Percentiles rank a stretch among this genome's conserved stretches.
These are phyloP conservation scores for Cydonia oblonga DNA, from an alignment of 331 rosid species.

Conservation along the genomic window DNA sequence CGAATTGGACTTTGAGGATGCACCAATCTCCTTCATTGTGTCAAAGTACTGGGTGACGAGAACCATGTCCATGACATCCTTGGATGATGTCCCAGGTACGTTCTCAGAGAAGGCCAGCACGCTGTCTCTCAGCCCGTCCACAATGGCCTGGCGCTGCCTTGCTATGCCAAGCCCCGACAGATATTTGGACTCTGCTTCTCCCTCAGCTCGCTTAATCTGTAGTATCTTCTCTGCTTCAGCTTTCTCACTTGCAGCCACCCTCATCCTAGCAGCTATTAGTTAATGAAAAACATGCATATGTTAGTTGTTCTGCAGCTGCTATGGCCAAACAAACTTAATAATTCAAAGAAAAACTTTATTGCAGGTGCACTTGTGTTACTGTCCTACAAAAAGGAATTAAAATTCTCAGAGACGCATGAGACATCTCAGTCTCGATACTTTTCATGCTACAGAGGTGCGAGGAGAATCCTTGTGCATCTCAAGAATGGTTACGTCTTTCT, in stretches of 20 bases:
- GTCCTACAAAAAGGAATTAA: not conserved
- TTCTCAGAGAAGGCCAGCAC: constrained; percentile 66
- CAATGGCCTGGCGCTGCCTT: constrained; percentile 81
- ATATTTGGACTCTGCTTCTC: constrained; percentile 72
- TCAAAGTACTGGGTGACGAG: constrained; percentile 77
- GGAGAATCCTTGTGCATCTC: not conserved
- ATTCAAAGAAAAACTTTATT: not conserved
- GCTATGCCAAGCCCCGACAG: constrained; percentile 71
- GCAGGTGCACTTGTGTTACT: not conserved
- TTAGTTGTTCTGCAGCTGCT: not conserved
- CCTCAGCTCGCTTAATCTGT: constrained; percentile 59
- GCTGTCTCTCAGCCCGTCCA: constrained; percentile 77
- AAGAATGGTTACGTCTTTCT: not conserved
- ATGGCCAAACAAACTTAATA: not conserved
- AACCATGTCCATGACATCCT: constrained; percentile 84
- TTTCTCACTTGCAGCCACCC: constrained; percentile 60
- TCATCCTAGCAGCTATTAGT: constrained; percentile 60
- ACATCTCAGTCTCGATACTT: not conserved
- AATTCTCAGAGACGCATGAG: not conserved
- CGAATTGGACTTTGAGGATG: constrained; percentile 57
- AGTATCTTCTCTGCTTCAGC: constrained; percentile 68
- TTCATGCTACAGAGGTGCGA: not conserved
- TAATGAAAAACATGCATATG: not conserved
- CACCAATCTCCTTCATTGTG: constrained; percentile 77
- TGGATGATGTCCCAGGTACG: constrained; percentile 67